Conservation (phyloP, 2,329 filamentous ascomycete species). For the Sarocladiaceae sp. region DNA sequence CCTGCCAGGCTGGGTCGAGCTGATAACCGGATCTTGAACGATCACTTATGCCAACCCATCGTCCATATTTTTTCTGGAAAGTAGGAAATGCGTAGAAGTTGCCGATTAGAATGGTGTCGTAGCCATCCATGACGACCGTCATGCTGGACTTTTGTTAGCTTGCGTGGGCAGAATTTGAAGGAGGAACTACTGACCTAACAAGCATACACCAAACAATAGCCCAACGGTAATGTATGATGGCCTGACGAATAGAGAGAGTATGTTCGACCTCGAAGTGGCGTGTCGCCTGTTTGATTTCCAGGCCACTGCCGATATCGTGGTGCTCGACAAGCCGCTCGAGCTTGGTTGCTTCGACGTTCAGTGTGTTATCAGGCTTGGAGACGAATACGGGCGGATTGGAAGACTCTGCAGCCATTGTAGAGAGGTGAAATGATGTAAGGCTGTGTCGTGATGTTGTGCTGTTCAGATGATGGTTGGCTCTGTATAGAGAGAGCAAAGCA, state of each 20-base stretch:
- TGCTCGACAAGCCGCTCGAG: background rate
- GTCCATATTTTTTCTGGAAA: conserved; percentile 22
- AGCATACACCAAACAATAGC: conserved; percentile 19
- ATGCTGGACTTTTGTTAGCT: conserved; percentile 16
- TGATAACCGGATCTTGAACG: conserved; percentile 28
- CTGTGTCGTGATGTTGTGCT: background rate
- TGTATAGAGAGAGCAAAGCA: background rate
- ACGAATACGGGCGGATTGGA: background rate
- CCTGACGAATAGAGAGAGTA: conserved; percentile 12
- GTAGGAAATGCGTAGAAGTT: conserved; percentile 22
- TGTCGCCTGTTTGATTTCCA: background rate
- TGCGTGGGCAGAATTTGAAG: conserved; percentile 1
- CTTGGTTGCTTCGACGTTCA: background rate
- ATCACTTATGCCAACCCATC: conserved; percentile 16
- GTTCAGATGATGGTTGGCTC: background rate
- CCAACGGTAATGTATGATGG: conserved; percentile 16
- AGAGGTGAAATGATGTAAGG: background rate
- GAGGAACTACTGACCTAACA: background rate
- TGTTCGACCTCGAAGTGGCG: conserved; percentile 11
- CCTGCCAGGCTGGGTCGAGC: conserved; percentile 42
- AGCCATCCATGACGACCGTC: conserved; percentile 27
- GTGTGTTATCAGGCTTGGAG: background rate
- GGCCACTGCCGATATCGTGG: background rate
- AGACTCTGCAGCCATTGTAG: background rate
- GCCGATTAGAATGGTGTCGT: conserved; percentile 16